Percentiles rank a stretch among this genome's conserved stretches.
Evolutionary conservation across 2,329 filamentous ascomycete genomes (phyloP).

Genomic region (Teratosphaeria nubilosa): DNA sequence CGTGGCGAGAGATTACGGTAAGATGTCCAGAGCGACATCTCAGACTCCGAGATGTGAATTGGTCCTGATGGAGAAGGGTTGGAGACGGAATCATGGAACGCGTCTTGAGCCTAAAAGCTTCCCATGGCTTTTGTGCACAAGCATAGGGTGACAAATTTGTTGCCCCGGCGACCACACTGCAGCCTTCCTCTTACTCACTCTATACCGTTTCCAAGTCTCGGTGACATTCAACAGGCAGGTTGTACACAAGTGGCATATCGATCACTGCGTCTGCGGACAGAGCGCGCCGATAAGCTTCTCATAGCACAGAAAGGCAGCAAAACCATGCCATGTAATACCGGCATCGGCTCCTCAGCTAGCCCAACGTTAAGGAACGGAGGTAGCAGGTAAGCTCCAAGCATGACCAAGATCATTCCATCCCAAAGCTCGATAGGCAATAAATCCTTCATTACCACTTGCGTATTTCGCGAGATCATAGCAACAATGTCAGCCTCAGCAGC

Average conservation of each 20-base stretch:
- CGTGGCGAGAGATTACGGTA: constrained; percentile 63
- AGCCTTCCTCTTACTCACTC: not conserved
- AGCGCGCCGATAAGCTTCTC: not conserved
- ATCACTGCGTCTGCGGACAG: not conserved
- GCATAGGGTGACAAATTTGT: not conserved
- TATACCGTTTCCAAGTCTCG: too few species aligned
- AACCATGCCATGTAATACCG: not conserved
- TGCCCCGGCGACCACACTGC: not conserved
- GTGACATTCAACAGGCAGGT: too few species aligned
- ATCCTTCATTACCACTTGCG: not conserved
- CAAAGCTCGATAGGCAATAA: not conserved
- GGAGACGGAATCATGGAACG: not conserved
- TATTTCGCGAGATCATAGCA: not conserved
- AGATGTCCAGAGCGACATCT: constrained; percentile 5
- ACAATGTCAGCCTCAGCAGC: constrained; percentile 11
- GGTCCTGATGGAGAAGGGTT: not conserved
- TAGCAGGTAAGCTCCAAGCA: not conserved
- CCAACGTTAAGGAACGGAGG: not conserved
- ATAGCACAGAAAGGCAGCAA: not conserved
- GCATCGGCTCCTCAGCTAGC: constrained; percentile 1
- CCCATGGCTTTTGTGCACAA: not conserved
- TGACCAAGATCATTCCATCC: not conserved
- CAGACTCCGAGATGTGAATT: not conserved
- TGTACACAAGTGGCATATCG: not conserved
- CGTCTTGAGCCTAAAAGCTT: not conserved